Evolutionary conservation across 2,329 filamentous ascomycete species (phyloP).

Genomic region (Ophiocordyceps camponoti-saundersi): DNA sequence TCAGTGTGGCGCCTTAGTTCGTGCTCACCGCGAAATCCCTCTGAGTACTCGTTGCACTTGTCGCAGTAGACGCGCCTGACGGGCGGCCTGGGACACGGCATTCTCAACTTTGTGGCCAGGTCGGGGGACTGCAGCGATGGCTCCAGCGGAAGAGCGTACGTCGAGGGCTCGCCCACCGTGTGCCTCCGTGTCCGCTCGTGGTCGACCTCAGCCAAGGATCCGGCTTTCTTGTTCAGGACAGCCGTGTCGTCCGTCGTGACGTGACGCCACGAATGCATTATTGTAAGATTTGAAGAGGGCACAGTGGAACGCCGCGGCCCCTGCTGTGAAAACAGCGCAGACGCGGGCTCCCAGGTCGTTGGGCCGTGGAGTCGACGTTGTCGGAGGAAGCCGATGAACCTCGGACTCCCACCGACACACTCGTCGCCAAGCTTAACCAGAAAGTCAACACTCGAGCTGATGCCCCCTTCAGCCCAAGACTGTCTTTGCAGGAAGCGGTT

Average conservation of each 20-base stretch:
- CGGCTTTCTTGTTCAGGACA: background rate
- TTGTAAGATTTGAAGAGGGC: background rate
- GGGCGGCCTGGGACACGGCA: constrained; percentile 34
- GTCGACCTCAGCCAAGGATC: constrained; percentile 2
- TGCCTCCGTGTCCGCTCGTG: constrained; percentile 18
- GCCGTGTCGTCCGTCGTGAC: constrained; percentile 5
- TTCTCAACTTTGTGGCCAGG: constrained; percentile 14
- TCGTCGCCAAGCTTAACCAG: constrained; percentile 29
- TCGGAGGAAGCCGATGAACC: constrained; percentile 17
- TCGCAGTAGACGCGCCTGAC: constrained; percentile 60
- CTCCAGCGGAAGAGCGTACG: constrained; percentile 19
- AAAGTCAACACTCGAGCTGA: constrained; percentile 31
- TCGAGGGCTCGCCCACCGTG: constrained; percentile 28
- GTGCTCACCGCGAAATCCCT: constrained; percentile 82
- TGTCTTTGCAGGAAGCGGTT: constrained; percentile 28
- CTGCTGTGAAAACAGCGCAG: constrained; percentile 2
- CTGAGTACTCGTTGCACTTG: constrained; percentile 64
- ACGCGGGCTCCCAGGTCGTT: constrained; percentile 2
- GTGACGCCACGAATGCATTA: constrained; percentile 2
- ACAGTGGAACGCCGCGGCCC: constrained; percentile 3
- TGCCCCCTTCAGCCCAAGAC: constrained; percentile 27
- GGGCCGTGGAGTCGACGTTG: constrained; percentile 3
- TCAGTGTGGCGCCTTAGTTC: constrained; percentile 57
- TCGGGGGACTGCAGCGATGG: constrained; percentile 25
- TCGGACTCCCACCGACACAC: constrained; percentile 15